Evolutionary conservation across 1,139 yeast genomes (phyloP).

Genomic region (Diutina ranongensis): DNA sequence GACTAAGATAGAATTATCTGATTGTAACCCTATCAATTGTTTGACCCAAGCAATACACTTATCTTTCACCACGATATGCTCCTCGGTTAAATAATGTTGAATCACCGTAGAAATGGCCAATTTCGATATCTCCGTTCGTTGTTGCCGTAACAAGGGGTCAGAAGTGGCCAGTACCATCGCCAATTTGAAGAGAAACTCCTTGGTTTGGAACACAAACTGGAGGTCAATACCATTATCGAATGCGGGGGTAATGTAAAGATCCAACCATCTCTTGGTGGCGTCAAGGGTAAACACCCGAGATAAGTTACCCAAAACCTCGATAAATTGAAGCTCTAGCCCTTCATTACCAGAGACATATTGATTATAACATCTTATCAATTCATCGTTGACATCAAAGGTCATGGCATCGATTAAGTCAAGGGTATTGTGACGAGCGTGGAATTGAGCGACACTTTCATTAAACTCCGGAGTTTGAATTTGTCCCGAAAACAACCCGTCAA

Average conservation of each 20-base stretch:
- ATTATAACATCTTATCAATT: background rate
- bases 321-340: background rate
- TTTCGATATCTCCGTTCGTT: background rate
- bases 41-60: background rate
- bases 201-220: background rate
- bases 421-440: background rate
- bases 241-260: background rate
- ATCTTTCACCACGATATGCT: background rate
- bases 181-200: background rate
- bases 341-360: constrained; percentile 2
- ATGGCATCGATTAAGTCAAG: background rate
- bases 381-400: constrained; percentile 1
- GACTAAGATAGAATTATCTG: background rate
- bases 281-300: constrained; percentile 1
- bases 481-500: background rate
- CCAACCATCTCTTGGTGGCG: background rate
- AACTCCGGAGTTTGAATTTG: background rate
- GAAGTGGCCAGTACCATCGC: background rate
- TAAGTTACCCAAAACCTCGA: background rate
- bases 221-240: background rate
- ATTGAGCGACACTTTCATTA: background rate
- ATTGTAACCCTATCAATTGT: background rate
- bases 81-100: background rate
- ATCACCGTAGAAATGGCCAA: background rate
- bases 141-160: background rate